Conservation (phyloP, 1,139 yeast genomes). For the Nakaseomyces sp. region DNA sequence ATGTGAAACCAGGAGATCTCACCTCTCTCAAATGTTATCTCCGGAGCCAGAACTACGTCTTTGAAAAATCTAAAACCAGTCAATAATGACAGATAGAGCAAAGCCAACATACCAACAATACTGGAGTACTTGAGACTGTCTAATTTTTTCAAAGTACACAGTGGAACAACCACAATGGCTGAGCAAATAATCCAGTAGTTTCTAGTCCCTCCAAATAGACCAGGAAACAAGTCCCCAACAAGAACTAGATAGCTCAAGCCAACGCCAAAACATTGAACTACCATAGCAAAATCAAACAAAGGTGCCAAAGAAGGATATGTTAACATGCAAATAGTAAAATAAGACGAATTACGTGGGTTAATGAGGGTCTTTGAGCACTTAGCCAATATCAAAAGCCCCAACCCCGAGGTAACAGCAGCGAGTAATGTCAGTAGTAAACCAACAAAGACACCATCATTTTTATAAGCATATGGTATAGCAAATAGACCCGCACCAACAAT, state of each 20-base stretch:
- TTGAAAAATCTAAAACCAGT: conserved; percentile 51
- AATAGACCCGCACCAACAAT: conserved; percentile 87
- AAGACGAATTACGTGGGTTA: conserved; percentile 69
- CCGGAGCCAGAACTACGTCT: conserved; percentile 36
- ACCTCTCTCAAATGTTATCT: conserved; percentile 34
- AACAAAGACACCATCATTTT: conserved; percentile 69
- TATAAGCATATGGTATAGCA: conserved; percentile 85
- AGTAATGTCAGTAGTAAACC: conserved; percentile 58
- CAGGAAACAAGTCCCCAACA: conserved; percentile 85
- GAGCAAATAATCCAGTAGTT: conserved; percentile 59
- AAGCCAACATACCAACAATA: conserved; percentile 71
- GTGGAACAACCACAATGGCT: conserved; percentile 58
- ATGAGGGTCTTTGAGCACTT: conserved; percentile 55
- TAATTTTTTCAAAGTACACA: conserved; percentile 61
- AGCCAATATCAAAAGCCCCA: conserved; percentile 75
- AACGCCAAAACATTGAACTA: conserved; percentile 88
- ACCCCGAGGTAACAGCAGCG: conserved; percentile 73
- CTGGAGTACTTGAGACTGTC: conserved; percentile 85
- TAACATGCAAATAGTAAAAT: conserved; percentile 72
- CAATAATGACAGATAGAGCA: conserved; percentile 67
- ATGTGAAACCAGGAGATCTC: conserved; percentile 47
- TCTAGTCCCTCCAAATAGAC: conserved; percentile 38
- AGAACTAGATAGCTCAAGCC: conserved; percentile 81
- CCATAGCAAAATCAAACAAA: conserved; percentile 78
- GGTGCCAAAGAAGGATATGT: conserved; percentile 81